Base-by-base conservation (phyloP, 2,329 filamentous ascomycete species). In the Fusarium sp. region DNA sequence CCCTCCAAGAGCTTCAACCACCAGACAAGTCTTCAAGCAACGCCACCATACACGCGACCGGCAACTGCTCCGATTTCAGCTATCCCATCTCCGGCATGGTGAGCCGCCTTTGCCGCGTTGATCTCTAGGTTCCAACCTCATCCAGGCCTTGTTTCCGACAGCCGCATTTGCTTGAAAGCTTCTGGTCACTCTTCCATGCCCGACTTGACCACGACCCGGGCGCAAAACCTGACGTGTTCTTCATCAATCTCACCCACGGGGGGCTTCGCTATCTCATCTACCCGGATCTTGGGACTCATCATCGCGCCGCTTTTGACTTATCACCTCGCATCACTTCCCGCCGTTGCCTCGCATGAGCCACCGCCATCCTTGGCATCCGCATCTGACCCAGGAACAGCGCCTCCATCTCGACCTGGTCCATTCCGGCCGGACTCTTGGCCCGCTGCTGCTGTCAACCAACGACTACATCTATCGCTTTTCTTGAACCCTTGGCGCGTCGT, bases 21-120 rank as follows among this genome's bases (percentile, higher is more conserved):
- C 25, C 20, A 33, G 55, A 56, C 14, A 31, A 31, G 4, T 10
- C n/a, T 40, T 40, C 36, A 40, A 44, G 13, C 40, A n/a, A 4
- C 42, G 49, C 60, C 66, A 62, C 60, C 33, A 25, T 18, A 62
- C 60, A 59, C 60, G 53, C 60, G 54, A 58, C 44, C 18, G 29
- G 44, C 33, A 59, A 40, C 23, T 51, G 13, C 27, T 53, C 44
- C 46, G 33, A 42, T 25, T 25, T 8, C 46, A 58, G 51, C 50
- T 38, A 50, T 65, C 49, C 64, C 57, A 68, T 46, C 61, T 60
- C 58, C 57, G 42, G 40, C 13, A 31, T 55, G 46, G 64, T 53
- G 60, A 53, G 31, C 60, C 60, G 63, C 67, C 58, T 49, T 70
- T 70, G 55, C 64, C 65, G 61, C 61, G 64, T 62, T 65, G 55